phyloP scores from a whole-genome alignment of 2,329 filamentous ascomycete genomes.

The Pseudogymnoascus sp. region DNA sequence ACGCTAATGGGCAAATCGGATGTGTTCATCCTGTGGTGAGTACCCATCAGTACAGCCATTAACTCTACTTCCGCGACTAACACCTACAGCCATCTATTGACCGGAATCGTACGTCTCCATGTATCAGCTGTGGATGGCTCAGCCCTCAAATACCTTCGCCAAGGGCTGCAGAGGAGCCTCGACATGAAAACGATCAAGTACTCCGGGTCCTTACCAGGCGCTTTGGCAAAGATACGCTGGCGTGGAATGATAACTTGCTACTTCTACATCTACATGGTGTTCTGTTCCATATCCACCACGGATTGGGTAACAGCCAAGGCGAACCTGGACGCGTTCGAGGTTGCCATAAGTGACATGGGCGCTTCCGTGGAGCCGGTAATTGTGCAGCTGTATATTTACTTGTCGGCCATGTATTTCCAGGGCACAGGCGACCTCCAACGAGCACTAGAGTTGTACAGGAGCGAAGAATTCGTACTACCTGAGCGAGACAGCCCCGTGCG shows the following conservation, averaged over 20 bases:
- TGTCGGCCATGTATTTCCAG: conserved; percentile 68
- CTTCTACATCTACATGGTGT: conserved; percentile 25
- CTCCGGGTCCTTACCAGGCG: conserved; percentile 25
- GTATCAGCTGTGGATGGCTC: conserved; percentile 44
- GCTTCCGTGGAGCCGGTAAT: conserved; percentile 20
- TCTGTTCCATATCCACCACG: conserved; percentile 21
- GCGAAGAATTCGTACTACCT: conserved; percentile 48
- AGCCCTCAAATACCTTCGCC: conserved; percentile 47
- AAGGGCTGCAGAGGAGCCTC: conserved; percentile 43
- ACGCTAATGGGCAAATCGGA: conserved; percentile 54
- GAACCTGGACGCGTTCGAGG: conserved; percentile 19
- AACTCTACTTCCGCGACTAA: conserved; percentile 22
- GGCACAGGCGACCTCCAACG: conserved; percentile 63
- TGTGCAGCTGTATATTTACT: conserved; percentile 42
- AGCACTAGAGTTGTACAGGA: conserved; percentile 60
- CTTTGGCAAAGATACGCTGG: conserved; percentile 22
- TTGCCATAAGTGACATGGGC: conserved; percentile 18
- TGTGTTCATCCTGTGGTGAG: conserved; percentile 23
- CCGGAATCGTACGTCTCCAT: conserved; percentile 43
- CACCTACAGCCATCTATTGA: conserved; percentile 42
- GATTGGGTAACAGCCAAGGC: conserved; percentile 24
- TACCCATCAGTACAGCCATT: conserved; percentile 3
- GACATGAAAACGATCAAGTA: conserved; percentile 24
- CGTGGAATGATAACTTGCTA: conserved; percentile 26
- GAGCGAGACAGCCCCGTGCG: conserved; percentile 27